Evolutionary conservation across 1,139 yeast genomes (phyloP).

Genomic region (Nematodospora anomalae): DNA sequence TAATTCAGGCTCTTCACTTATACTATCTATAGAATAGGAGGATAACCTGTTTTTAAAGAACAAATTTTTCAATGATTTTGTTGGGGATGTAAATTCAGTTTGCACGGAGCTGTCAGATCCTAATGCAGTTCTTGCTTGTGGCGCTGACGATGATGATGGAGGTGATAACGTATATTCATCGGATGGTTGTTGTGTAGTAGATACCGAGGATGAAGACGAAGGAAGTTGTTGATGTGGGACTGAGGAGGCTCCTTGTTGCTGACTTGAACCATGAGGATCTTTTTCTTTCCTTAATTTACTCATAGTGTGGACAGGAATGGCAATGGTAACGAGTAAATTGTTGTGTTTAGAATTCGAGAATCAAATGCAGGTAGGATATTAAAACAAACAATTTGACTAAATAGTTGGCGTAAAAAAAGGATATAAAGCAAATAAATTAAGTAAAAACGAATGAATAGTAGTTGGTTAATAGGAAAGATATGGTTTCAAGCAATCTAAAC

Average conservation of each 20-base stretch:
- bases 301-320: neutral
- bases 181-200: neutral
- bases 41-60: slow-evolving; percentile 29
- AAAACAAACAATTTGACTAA: too few species aligned
- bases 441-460: slow-evolving; percentile 9
- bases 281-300: neutral
- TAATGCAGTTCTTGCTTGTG: slow-evolving; percentile 7
- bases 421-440: neutral
- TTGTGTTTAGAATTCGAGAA: too few species aligned
- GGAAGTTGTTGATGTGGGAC: neutral
- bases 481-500: too few species aligned
- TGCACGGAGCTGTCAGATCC: slow-evolving; percentile 5
- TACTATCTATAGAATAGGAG: slow-evolving; percentile 29
- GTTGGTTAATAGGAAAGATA: slow-evolving; percentile 5
- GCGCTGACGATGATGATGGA: slow-evolving; percentile 9
- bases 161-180: neutral
- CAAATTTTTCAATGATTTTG: slow-evolving; percentile 26
- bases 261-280: too few species aligned
- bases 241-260: neutral
- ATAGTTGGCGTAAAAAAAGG: neutral
- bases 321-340: too few species aligned
- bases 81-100: slow-evolving; percentile 26
- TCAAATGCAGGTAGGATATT: neutral
- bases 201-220: too few species aligned
- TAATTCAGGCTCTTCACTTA: slow-evolving; percentile 27